phyloP scores from a whole-genome alignment of 2,329 filamentous ascomycete genomes.

The Trichoderma koningiopsis region DNA sequence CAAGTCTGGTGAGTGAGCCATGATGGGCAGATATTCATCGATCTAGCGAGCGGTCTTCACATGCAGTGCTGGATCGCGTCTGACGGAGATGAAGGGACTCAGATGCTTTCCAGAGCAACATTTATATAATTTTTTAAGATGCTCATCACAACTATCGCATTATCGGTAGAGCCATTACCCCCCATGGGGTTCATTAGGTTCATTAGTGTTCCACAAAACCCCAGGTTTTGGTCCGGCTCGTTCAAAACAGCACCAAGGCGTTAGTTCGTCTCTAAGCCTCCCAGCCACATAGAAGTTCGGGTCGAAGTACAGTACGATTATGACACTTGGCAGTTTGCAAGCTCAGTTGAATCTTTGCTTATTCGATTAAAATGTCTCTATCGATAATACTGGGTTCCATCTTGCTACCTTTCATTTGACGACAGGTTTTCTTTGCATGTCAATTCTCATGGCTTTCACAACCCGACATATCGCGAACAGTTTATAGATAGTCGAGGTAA shows the following conservation, averaged over 20 bases:
- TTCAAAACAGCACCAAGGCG: constrained; percentile 5
- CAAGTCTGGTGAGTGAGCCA: constrained; percentile 17
- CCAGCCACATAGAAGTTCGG: constrained; percentile 13
- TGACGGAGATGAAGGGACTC: neutral
- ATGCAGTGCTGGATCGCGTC: neutral
- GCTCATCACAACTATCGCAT: neutral
- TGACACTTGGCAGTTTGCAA: neutral
- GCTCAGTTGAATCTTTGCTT: neutral
- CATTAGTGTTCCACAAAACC: constrained; percentile 10
- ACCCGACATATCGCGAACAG: neutral
- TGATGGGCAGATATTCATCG: neutral
- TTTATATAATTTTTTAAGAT: constrained; percentile 2
- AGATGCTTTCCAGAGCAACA: neutral
- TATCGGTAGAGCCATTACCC: neutral
- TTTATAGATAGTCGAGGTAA: neutral
- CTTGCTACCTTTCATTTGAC: neutral
- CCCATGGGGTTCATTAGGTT: constrained; percentile 21
- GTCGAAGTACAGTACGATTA: constrained; percentile 1
- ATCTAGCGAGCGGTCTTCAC: neutral
- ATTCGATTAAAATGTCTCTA: neutral
- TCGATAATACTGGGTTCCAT: neutral
- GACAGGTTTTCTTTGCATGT: neutral
- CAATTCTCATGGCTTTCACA: neutral
- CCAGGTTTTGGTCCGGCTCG: constrained; percentile 14
- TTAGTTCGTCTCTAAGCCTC: neutral